Percentiles rank a stretch among this genome's conserved stretches.
These are phyloP conservation scores for Colletotrichum incanum DNA, from an alignment of 2,329 filamentous ascomycete genomes.

Conservation along the genomic window DNA sequence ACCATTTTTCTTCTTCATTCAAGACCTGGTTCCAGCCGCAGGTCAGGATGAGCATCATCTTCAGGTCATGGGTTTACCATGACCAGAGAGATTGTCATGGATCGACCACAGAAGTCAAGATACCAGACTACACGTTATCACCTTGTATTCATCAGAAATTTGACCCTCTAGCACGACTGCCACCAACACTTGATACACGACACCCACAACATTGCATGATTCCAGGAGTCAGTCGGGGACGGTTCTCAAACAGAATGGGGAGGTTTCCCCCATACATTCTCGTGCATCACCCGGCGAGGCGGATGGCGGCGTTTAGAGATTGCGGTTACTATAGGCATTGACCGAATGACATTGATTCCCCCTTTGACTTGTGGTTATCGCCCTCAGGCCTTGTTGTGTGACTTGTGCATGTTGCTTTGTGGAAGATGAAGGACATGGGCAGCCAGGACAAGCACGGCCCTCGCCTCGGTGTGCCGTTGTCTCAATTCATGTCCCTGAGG, in stretches of 20 bases:
- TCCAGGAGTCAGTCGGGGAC: constrained; percentile 34
- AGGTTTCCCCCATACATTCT: constrained; percentile 34
- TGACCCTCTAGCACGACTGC: constrained; percentile 1
- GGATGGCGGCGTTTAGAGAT: constrained; percentile 41
- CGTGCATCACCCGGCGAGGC: constrained; percentile 42
- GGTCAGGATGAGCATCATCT: constrained; percentile 2
- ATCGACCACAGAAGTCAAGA: constrained; percentile 4
- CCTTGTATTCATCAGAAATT: constrained; percentile 33
- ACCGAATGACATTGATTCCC: constrained; percentile 39
- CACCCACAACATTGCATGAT: constrained; percentile 38
- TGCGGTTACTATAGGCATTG: constrained; percentile 40
- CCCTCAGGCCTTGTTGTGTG: background rate
- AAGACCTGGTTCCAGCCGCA: constrained; percentile 5
- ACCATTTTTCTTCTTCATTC: constrained; percentile 2
- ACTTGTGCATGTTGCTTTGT: background rate
- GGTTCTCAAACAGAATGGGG: constrained; percentile 27
- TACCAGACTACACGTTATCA: constrained; percentile 7
- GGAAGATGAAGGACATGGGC: background rate
- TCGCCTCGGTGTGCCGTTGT: background rate
- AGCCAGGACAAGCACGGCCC: background rate
- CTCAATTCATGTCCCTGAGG: background rate
- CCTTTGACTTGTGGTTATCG: background rate
- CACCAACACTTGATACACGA: constrained; percentile 23
- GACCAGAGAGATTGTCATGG: constrained; percentile 5
- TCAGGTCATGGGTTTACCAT: background rate